phyloP scores from a whole-genome alignment of 2,329 filamentous ascomycete species.

The Chrysoporthe austroafricana region DNA sequence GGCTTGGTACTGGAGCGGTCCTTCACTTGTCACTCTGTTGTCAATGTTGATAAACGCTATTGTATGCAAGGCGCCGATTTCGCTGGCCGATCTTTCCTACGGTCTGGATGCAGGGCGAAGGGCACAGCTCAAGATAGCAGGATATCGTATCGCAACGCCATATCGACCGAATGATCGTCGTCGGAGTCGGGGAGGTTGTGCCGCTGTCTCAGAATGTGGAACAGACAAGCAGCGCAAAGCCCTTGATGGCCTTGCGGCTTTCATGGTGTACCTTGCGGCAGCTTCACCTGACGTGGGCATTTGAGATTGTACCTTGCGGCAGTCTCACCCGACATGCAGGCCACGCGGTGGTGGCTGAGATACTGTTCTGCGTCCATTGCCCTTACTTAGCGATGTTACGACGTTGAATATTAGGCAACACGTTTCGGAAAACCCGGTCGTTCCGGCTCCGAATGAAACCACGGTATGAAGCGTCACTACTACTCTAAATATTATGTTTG shows the following conservation, averaged over 20 bases:
- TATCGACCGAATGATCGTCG: not conserved
- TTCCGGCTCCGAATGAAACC: not conserved
- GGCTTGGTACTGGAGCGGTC: not conserved
- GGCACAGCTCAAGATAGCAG: not conserved
- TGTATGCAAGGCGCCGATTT: not conserved
- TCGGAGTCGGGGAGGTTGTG: not conserved
- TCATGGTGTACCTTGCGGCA: not conserved
- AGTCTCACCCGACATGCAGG: not conserved
- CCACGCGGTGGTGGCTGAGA: not conserved
- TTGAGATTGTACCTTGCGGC: not conserved
- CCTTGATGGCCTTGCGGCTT: not conserved
- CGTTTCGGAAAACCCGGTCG: too few species aligned
- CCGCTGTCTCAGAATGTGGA: slow-evolving; percentile 9
- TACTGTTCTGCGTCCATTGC: not conserved
- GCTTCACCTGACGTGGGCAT: not conserved
- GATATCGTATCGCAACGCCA: not conserved
- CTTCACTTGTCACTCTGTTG: not conserved
- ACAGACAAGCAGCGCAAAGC: not conserved
- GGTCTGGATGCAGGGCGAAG: slow-evolving; percentile 1
- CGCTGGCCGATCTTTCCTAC: not conserved
- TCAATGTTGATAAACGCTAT: not conserved
- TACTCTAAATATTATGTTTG: not conserved
- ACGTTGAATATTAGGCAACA: not conserved
- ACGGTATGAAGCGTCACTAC: not conserved
- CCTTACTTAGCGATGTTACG: not conserved